Percentiles rank a stretch among this genome's conserved stretches.
These are phyloP conservation scores for Cercospora brassicicola DNA, from an alignment of 2,329 filamentous ascomycete genomes.

Conservation along the genomic window DNA sequence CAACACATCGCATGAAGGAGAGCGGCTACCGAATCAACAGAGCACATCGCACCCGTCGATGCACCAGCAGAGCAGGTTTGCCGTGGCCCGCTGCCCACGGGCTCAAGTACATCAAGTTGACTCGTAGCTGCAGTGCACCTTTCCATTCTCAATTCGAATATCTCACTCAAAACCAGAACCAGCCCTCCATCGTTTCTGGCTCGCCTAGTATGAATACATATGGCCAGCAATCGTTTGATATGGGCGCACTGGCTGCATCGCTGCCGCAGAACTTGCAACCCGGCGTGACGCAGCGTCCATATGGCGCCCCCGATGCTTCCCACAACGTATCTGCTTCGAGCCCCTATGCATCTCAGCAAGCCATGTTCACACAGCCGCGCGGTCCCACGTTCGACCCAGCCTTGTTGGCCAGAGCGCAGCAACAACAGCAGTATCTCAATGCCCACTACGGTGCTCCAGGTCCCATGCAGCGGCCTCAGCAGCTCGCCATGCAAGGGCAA, in stretches of 20 bases:
- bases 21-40: not conserved
- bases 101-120: conserved; percentile 5
- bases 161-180: conserved; percentile 23
- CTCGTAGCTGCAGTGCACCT: conserved; percentile 21
- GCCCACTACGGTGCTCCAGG: conserved; percentile 25
- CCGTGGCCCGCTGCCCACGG: not conserved
- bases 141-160: conserved; percentile 30
- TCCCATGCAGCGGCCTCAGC: conserved; percentile 23
- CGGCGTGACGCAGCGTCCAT: conserved; percentile 16
- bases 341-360: conserved; percentile 13
- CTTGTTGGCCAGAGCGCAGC: conserved; percentile 26
- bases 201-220: conserved; percentile 19
- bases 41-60: not conserved
- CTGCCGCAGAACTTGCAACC: conserved; percentile 21
- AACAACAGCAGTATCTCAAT: conserved; percentile 28
- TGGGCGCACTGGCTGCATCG: conserved; percentile 23
- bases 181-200: not conserved
- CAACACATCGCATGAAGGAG: not conserved
- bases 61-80: conserved; percentile 22
- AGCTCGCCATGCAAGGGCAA: conserved; percentile 25
- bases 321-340: conserved; percentile 17
- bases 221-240: conserved; percentile 27
- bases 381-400: conserved; percentile 25
- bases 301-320: conserved; percentile 19
- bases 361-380: conserved; percentile 28